phyloP scores from a whole-genome alignment of 305 asterid species.

The Solanum hybrid region DNA sequence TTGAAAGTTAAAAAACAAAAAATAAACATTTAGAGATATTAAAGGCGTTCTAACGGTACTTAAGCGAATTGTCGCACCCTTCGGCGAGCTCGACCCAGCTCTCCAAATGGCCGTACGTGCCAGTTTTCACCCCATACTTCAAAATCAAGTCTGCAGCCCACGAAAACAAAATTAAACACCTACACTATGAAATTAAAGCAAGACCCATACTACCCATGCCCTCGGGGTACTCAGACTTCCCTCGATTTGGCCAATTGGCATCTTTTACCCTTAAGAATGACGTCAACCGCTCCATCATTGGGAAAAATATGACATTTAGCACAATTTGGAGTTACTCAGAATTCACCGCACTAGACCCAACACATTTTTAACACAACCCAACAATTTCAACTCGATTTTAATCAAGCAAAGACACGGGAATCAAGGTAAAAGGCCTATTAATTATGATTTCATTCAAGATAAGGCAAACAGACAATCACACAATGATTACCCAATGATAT shows the following conservation, averaged over 20 bases:
- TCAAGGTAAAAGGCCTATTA: background rate
- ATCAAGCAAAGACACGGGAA: background rate
- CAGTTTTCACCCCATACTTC: background rate
- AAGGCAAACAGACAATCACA: background rate
- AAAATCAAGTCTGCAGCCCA: background rate
- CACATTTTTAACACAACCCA: background rate
- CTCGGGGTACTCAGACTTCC: background rate
- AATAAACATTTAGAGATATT: too few species aligned
- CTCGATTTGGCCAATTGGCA: background rate
- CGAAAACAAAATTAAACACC: background rate
- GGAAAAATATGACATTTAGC: background rate
- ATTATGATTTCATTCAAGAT: background rate
- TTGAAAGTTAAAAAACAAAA: background rate
- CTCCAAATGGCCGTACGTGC: background rate
- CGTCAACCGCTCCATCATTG: background rate
- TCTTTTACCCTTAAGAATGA: background rate
- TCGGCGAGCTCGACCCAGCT: background rate
- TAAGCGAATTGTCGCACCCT: rapidly evolving
- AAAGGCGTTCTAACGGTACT: background rate
- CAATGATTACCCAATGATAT: background rate
- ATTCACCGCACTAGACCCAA: background rate
- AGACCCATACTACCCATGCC: background rate
- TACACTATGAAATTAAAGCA: too few species aligned
- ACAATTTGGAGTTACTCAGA: background rate
- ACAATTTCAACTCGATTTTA: too few species aligned